Evolutionary conservation across 805 yeast species (phyloP), one percentile per base, ranked within the genome.

Genomic region (Ogataea pilisensis): DNA sequence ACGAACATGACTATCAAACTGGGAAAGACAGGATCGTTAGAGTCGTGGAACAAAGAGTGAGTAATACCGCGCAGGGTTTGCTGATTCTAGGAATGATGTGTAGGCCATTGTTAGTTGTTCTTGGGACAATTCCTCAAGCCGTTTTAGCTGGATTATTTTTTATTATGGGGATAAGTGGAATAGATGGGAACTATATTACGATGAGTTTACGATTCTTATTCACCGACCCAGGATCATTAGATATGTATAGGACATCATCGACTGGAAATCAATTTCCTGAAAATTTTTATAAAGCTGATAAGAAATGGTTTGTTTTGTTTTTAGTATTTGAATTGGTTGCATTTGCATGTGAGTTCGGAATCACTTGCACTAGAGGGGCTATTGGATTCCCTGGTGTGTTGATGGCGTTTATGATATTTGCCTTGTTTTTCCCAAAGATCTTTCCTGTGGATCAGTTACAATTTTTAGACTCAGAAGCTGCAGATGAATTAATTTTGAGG

Each of bases 321-420:
- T 60, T 84, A 0, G 38, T 58, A 1, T 64, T 87, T 16, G 80
- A 86, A 43, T 58, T 84, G 4, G 50, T 79, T 17, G 93, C 93
- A 0, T 82, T 82, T 38, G 83, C 75, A 2, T 84, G 78, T 0
- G 98, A 95, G 57, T 83, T 88, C 49, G 93, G 80, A 0, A 88
- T 91, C 25, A 85, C 95, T 0, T 76, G 82, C 56, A 87, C 96
- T 0, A 78, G 72, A 44, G 98, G 93, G 0, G 97, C 98, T 0
- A 87, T 91, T 25, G 98, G 95, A 2, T 91, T 93, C 56, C 98
- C 99, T 0, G 83, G 88, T 3, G 86, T 93, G 0, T 64, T 91
- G 37, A 62, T 91, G 54, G 73, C 80, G 39, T 90, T 86, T 43
- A 72, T 83, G 18, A 65, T 78, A 1, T 77, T 88, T 11, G 78